phyloP scores from a whole-genome alignment of 805 yeast species.

The Candida yuanshanica region DNA sequence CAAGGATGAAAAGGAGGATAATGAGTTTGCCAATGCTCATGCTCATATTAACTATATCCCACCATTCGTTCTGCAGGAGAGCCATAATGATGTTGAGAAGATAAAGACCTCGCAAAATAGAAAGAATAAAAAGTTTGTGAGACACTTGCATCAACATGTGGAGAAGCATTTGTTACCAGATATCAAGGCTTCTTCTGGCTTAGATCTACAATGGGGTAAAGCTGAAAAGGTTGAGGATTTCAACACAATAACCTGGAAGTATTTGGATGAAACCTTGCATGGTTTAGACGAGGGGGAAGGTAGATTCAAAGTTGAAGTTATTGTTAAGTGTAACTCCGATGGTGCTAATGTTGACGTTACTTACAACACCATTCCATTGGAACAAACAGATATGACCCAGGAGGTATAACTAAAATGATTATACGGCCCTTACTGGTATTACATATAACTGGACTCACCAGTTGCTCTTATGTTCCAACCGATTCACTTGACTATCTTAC shows the following conservation, averaged over 20 bases:
- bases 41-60: slow-evolving; percentile 66
- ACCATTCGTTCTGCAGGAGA: slow-evolving; percentile 63
- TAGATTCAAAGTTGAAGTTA: slow-evolving; percentile 61
- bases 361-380: slow-evolving; percentile 43
- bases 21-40: slow-evolving; percentile 64
- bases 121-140: slow-evolving; percentile 62
- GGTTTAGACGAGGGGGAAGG: slow-evolving; percentile 31
- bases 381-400: background rate
- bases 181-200: slow-evolving; percentile 56
- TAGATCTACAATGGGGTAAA: slow-evolving; percentile 44
- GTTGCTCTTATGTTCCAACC: no score
- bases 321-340: slow-evolving; percentile 59
- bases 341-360: slow-evolving; percentile 64
- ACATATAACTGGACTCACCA: no score
- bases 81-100: slow-evolving; percentile 65
- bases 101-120: slow-evolving; percentile 68
- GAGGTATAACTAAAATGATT: background rate
- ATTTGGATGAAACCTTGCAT: slow-evolving; percentile 51
- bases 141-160: slow-evolving; percentile 72
- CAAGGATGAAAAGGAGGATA: slow-evolving; percentile 71
- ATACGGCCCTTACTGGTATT: no score
- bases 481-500: no score
- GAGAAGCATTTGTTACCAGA: slow-evolving; percentile 66
- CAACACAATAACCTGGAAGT: slow-evolving; percentile 56
- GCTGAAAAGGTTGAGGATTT: slow-evolving; percentile 41